phyloP scores from a whole-genome alignment of 2,329 filamentous ascomycete genomes.

The Pseudogymnoascus verrucosus region DNA sequence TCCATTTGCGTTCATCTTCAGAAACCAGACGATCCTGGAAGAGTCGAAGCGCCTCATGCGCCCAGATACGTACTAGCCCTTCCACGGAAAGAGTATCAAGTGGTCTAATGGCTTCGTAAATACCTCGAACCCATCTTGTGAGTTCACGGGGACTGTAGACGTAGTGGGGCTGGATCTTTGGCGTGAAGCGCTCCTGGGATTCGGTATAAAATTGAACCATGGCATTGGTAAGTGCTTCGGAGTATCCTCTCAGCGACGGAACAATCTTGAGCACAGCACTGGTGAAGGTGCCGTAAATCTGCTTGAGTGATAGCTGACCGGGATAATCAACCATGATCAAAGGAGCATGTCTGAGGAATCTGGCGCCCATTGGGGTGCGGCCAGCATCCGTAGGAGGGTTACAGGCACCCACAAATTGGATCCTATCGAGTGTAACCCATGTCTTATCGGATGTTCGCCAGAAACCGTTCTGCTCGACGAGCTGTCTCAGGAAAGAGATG shows the following conservation, averaged over 20 bases:
- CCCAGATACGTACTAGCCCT: constrained; percentile 93
- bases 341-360: constrained; percentile 95
- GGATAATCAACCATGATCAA: constrained; percentile 99
- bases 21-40: constrained; percentile 96
- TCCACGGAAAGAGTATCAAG: constrained; percentile 82
- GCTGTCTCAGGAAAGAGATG: constrained; percentile 92
- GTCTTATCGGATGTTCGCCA: constrained; percentile 96
- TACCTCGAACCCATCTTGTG: constrained; percentile 92
- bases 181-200: constrained; percentile 89
- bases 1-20: constrained; percentile 93
- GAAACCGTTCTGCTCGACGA: constrained; percentile 98
- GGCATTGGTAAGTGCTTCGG: constrained; percentile 85
- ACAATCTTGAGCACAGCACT: constrained; percentile 94
- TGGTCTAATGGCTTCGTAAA: constrained; percentile 94
- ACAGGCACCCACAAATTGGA: constrained; percentile 97
- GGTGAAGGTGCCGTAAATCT: constrained; percentile 99
- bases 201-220: constrained; percentile 97
- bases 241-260: constrained; percentile 86
- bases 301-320: constrained; percentile 83
- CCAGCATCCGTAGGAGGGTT: constrained; percentile 97
- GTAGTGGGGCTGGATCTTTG: constrained; percentile 96
- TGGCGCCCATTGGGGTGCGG: constrained; percentile 83
- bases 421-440: constrained; percentile 95
- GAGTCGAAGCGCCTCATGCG: constrained; percentile 87
- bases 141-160: constrained; percentile 98